phyloP scores from a whole-genome alignment of 2,329 filamentous ascomycete species.

The Chalara sp. region DNA sequence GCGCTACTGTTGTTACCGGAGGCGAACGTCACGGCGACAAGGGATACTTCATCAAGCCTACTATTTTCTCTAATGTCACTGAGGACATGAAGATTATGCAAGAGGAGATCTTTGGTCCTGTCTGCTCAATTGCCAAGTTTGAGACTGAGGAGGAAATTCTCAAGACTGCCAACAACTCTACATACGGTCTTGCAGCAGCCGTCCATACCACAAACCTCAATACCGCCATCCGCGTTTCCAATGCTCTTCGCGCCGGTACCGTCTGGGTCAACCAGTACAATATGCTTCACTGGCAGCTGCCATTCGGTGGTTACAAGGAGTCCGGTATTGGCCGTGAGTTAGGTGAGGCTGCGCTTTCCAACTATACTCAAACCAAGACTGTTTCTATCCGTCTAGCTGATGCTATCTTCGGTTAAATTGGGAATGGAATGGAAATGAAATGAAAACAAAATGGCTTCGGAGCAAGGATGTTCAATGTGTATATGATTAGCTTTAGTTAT shows the following conservation, averaged over 20 bases:
- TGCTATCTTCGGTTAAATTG: slow-evolving; percentile 28
- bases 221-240: slow-evolving; percentile 60
- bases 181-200: slow-evolving; percentile 62
- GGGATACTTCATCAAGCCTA: slow-evolving; percentile 68
- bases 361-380: slow-evolving; percentile 65
- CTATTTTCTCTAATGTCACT: slow-evolving; percentile 64
- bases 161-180: slow-evolving; percentile 54
- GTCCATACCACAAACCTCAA: slow-evolving; percentile 63
- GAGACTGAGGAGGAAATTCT: slow-evolving; percentile 61
- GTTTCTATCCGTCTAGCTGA: slow-evolving; percentile 49
- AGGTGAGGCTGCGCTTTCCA: slow-evolving; percentile 58
- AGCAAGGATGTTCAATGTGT: too few species aligned
- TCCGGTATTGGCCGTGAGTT: slow-evolving; percentile 72
- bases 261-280: slow-evolving; percentile 48
- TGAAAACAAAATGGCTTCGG: too few species aligned
- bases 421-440: too few species aligned
- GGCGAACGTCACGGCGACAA: slow-evolving; percentile 59
- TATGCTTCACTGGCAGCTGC: slow-evolving; percentile 58
- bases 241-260: slow-evolving; percentile 52
- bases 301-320: slow-evolving; percentile 73
- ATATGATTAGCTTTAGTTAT: too few species aligned
- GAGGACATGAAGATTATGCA: slow-evolving; percentile 69
- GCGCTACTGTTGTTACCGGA: slow-evolving; percentile 57
- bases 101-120: slow-evolving; percentile 70
- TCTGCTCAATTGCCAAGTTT: slow-evolving; percentile 66